phyloP scores from a whole-genome alignment of 2,329 filamentous ascomycete genomes.

The Taxawa tesnikishii region DNA sequence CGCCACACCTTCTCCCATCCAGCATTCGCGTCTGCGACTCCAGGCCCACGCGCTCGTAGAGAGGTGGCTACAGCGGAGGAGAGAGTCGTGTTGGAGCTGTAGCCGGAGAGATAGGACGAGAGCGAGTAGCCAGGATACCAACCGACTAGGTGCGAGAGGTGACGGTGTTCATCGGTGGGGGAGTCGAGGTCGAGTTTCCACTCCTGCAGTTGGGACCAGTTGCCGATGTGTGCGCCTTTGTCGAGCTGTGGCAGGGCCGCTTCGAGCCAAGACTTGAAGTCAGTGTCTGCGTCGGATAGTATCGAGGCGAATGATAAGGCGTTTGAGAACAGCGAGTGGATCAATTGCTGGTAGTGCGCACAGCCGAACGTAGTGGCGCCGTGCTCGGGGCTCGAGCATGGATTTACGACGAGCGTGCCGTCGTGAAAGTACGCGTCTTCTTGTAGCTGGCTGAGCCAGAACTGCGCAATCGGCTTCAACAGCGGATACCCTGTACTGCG shows the following conservation, averaged over 20 bases:
- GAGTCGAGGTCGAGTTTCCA: conserved; percentile 37
- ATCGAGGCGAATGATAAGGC: conserved; percentile 13
- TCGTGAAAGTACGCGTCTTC: conserved; percentile 38
- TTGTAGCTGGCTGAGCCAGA: conserved; percentile 44
- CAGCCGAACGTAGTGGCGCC: conserved; percentile 40
- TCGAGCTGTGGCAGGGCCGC: conserved; percentile 34
- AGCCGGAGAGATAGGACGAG: conserved; percentile 29
- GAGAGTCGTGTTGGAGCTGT: conserved; percentile 31
- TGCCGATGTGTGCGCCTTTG: conserved; percentile 36
- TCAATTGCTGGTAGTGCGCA: conserved; percentile 41
- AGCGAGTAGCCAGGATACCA: conserved; percentile 44
- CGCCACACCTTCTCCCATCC: conserved; percentile 50
- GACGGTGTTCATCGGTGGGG: conserved; percentile 35
- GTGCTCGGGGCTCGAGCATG: conserved; percentile 47
- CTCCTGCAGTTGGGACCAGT: conserved; percentile 35
- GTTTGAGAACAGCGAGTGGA: conserved; percentile 26
- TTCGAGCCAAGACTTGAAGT: conserved; percentile 25
- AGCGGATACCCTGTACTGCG: conserved; percentile 37
- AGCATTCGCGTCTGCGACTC: conserved; percentile 38
- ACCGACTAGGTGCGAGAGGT: conserved; percentile 44
- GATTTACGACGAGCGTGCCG: conserved; percentile 41
- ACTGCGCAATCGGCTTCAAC: conserved; percentile 40
- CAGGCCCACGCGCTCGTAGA: conserved; percentile 34
- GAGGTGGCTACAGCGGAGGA: conserved; percentile 33
- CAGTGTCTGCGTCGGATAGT: conserved; percentile 16